Evolutionary conservation across 495 filamentous ascomycete species (phyloP), one percentile per base, ranked within the genome.

Genomic region (Echria macrotheca): DNA sequence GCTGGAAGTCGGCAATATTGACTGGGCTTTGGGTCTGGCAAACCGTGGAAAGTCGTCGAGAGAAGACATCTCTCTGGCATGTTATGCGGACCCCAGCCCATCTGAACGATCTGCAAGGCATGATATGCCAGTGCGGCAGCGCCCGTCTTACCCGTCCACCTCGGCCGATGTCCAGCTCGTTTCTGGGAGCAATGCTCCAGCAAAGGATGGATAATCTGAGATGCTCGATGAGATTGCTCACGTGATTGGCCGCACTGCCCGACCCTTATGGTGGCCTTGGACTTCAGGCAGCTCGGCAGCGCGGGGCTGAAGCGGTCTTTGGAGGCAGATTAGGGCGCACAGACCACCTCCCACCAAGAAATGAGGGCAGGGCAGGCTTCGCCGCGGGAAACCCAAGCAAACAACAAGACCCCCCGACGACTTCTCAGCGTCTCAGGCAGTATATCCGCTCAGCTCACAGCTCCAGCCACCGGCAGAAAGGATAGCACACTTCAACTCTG

Each of bases 331-430:
- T 11, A 39, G 25, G 14, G 35, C 44, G 54, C 54, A 57, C 54
- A 37, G 54, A 49, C 54, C 47, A 29, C 10, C 32, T 6, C 40
- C 53, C 49, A 45, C 50, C 50, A 50, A 46, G 49, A 53, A 59
- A 59, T 59, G 49, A 58, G 56, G 56, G 47, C n/a, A n/a, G n/a
- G n/a, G n/a, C 52, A 37, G 42, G 32, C 53, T 55, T 53, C 53
- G 33, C 28, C 53, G 41, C 19, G 45, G 49, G 47, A 50, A 59
- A 33, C 53, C 54, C 45, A 47, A 17, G 31, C 39, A 38, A 47
- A 47, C 23, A 23, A 17, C 11, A 31, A 23, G 28, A 21, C 10
- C 29, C 29, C 33, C 19, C 31, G 22, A 24, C 24, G 15, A 23
- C 25, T 36, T 25, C 18, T 21, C 15, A 31, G 38, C 26, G 35